These are phyloP conservation scores for Aphanomyces stellatus DNA, from an alignment of 352 stramenopile species.

Conservation along the genomic window DNA sequence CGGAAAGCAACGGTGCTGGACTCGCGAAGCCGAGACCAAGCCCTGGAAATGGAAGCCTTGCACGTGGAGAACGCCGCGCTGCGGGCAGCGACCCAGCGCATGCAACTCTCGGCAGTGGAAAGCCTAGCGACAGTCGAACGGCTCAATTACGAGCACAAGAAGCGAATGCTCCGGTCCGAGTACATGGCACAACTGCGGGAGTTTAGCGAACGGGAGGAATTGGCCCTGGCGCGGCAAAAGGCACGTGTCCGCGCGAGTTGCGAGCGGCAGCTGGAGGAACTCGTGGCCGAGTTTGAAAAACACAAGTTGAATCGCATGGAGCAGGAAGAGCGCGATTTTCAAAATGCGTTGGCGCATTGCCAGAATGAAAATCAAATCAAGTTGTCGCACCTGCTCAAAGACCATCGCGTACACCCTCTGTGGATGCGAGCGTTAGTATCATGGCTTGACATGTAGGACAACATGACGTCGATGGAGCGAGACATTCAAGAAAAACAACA, in stretches of 20 bases:
- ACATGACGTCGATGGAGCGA: conserved; percentile 42
- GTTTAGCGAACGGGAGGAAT: conserved; percentile 64
- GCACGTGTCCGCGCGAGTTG: conserved; percentile 50
- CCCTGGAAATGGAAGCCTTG: conserved; percentile 40
- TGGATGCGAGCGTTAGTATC: not conserved
- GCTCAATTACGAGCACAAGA: conserved; percentile 69
- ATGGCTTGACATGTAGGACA: conserved; percentile 23
- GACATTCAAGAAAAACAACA: conserved; percentile 40
- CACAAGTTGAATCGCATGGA: conserved; percentile 44
- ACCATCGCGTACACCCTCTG: not conserved
- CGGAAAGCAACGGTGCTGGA: conserved; percentile 35
- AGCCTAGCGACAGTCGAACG: conserved; percentile 39
- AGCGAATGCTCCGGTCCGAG: conserved; percentile 47
- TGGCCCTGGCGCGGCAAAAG: conserved; percentile 52
- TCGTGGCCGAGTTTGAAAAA: conserved; percentile 48
- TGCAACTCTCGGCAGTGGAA: conserved; percentile 46
- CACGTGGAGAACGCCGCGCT: conserved; percentile 47
- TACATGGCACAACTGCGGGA: conserved; percentile 51
- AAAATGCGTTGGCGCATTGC: conserved; percentile 9
- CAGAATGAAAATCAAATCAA: conserved; percentile 19
- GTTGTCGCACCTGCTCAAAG: conserved; percentile 14
- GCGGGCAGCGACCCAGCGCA: conserved; percentile 33
- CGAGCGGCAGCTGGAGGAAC: conserved; percentile 53
- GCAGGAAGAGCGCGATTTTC: conserved; percentile 43
- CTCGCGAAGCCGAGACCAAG: conserved; percentile 37